phyloP scores from a whole-genome alignment of 352 stramenopile species.

The Phytopythium mirpurense region DNA sequence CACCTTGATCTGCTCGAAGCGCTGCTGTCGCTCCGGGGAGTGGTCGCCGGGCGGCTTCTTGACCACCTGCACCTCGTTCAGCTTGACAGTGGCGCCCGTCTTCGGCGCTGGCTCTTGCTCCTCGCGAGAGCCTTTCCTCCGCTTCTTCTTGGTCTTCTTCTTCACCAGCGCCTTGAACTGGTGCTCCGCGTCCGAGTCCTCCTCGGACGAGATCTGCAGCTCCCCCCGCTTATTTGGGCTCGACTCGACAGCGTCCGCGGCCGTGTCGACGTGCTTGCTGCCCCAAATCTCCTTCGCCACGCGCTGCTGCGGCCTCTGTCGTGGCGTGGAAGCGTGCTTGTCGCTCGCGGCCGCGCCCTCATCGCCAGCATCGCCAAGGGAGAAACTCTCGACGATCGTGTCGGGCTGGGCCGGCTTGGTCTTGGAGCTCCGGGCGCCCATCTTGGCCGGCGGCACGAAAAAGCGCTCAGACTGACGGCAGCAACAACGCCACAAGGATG shows the following conservation, averaged over 20 bases:
- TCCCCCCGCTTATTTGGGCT: conserved; percentile 8
- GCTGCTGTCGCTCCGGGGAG: conserved; percentile 17
- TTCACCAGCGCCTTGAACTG: conserved; percentile 14
- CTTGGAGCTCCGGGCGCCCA: conserved; percentile 61
- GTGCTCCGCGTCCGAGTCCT: conserved; percentile 19
- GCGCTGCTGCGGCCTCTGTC: background rate
- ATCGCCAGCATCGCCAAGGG: background rate
- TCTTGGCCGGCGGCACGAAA: conserved; percentile 11
- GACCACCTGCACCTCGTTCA: conserved; percentile 40
- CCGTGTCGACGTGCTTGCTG: background rate
- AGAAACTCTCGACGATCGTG: conserved; percentile 24
- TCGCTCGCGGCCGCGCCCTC: background rate
- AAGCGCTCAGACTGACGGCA: background rate
- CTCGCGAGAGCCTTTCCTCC: conserved; percentile 13
- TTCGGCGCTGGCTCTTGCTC: conserved; percentile 11
- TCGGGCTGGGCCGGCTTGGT: conserved; percentile 20
- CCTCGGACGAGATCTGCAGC: conserved; percentile 23
- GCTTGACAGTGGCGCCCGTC: conserved; percentile 8
- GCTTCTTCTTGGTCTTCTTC: conserved; percentile 41
- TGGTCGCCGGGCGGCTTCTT: conserved; percentile 14
- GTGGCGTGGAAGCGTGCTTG: background rate
- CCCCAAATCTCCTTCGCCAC: conserved; percentile 8
- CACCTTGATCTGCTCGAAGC: conserved; percentile 52
- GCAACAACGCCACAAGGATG: too few species aligned
- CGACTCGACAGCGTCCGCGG: too few species aligned